Conservation (phyloP, 2,329 filamentous ascomycete genomes). For the Fusarium sp. region DNA sequence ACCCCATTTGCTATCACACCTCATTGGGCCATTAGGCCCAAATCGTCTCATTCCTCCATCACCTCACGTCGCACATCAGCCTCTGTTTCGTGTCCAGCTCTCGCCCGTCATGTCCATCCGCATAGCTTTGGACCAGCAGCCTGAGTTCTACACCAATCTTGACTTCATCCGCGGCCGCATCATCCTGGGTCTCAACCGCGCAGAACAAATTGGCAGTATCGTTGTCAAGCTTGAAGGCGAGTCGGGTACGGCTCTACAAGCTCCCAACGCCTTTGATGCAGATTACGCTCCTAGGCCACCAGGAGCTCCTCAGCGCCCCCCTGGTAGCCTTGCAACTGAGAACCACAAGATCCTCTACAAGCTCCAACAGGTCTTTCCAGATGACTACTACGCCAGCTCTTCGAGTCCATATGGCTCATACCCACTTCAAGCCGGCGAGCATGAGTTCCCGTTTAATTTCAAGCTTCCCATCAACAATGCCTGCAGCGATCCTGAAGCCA, state of each 20-base stretch:
- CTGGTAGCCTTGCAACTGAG: conserved; percentile 63
- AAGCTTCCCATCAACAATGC: conserved; percentile 83
- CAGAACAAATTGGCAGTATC: conserved; percentile 78
- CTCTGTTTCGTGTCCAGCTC: background rate
- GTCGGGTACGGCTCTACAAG: conserved; percentile 73
- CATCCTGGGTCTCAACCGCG: conserved; percentile 68
- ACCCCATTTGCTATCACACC: conserved; percentile 7
- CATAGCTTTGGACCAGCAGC: conserved; percentile 74
- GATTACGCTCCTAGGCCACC: conserved; percentile 51
- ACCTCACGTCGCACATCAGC: conserved; percentile 19
- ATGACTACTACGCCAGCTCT: conserved; percentile 58
- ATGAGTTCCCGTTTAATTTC: conserved; percentile 83
- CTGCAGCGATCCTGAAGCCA: conserved; percentile 67
- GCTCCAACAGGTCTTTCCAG: conserved; percentile 78
- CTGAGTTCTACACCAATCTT: conserved; percentile 83
- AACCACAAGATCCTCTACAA: conserved; percentile 82
- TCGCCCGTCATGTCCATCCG: conserved; percentile 70
- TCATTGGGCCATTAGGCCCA: conserved; percentile 22
- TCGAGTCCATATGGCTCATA: conserved; percentile 61
- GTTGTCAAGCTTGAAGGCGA: conserved; percentile 88
- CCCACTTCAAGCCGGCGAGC: conserved; percentile 75
- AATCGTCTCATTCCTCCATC: conserved; percentile 10
- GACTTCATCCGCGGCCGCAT: conserved; percentile 76
- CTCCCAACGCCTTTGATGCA: conserved; percentile 60
- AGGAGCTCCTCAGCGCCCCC: conserved; percentile 47